Base-by-base conservation (phyloP, 768 basidiomycete species). In the Pleurotus platypus region DNA sequence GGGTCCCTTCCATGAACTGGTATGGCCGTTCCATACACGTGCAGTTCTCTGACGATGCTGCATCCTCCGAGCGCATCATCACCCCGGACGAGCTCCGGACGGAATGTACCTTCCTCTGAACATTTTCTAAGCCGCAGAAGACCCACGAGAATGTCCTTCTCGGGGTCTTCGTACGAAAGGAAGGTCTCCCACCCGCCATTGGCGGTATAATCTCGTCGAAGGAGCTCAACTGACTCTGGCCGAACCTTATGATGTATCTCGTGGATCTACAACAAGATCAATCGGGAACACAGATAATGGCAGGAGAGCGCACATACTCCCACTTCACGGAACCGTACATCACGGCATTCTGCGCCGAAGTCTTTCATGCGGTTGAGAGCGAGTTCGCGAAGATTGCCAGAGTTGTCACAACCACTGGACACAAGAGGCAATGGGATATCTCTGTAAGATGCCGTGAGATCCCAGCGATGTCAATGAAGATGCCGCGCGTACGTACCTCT, bases 171-270 rank as follows among this genome's bases (percentile, higher is more conserved):
- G 68, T 98, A 99, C 26, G 95, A 96, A 4, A 99, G 75, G 82
- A 99, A 99, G 1, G 97, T 98, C 75, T 99, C 97, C 97, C 97
- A 99, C 46, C 97, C 95, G 5, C 95, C 96, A 67, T 98, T 99
- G 27, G 97, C 97, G 2, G 90, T 77, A 70, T 99, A 99, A 69
- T 99, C 97, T 40, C 97, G 81, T 57, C 97, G 84, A 35, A 99
- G 85, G 3, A 99, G 86, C 71, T 99, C 97, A 51, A 97, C 90
- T 13, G 92, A 89, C 69, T 96, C 92, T 58, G 95, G 95, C 18
- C 94, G 85, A 46, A 98, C 92, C 74, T 96, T 95, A 77, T 97
- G 89, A 69, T 99, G 97, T 48, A 99, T 98, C 72, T 99, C 97
- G 71, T 98, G 94, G 58, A 98, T 91, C 94, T 96, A 64, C 16